Evolutionary conservation across 805 yeast species (phyloP).

Genomic region (Suhomyces pyralidae): DNA sequence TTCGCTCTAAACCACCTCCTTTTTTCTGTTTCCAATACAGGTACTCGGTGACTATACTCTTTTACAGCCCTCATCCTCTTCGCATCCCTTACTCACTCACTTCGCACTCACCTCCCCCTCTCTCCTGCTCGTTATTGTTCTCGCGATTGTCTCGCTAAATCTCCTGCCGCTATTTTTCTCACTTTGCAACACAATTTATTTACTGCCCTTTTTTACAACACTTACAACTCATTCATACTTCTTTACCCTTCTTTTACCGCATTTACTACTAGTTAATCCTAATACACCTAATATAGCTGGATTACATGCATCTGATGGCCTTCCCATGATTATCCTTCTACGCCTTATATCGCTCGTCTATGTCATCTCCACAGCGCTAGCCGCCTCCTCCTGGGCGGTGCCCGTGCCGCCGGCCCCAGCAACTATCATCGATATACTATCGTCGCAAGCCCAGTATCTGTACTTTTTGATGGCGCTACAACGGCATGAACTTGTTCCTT

Average conservation of each 20-base stretch:
- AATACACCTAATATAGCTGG: neutral
- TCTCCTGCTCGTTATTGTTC: neutral
- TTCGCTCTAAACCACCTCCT: too few species aligned
- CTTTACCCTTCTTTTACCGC: neutral
- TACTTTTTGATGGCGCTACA: conserved; percentile 61
- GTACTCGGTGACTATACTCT: neutral
- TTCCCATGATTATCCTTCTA: neutral
- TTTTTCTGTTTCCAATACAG: too few species aligned
- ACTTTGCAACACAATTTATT: neutral
- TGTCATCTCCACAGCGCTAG: conserved; percentile 1
- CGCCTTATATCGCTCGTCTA: neutral
- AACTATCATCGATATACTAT: conserved; percentile 65
- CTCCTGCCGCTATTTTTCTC: neutral
- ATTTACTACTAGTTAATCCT: neutral
- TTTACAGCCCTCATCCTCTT: neutral
- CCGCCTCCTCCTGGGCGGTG: conserved; percentile 8
- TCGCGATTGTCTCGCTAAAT: neutral
- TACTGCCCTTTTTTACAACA: neutral
- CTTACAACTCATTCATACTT: neutral
- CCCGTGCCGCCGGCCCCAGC: conserved; percentile 21
- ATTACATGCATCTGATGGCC: neutral
- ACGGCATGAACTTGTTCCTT: conserved; percentile 58
- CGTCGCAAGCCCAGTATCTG: conserved; percentile 66
- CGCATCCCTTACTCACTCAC: neutral
- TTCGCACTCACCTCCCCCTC: neutral